Conservation (phyloP, 768 basidiomycete genomes). For the Russula sp. region DNA sequence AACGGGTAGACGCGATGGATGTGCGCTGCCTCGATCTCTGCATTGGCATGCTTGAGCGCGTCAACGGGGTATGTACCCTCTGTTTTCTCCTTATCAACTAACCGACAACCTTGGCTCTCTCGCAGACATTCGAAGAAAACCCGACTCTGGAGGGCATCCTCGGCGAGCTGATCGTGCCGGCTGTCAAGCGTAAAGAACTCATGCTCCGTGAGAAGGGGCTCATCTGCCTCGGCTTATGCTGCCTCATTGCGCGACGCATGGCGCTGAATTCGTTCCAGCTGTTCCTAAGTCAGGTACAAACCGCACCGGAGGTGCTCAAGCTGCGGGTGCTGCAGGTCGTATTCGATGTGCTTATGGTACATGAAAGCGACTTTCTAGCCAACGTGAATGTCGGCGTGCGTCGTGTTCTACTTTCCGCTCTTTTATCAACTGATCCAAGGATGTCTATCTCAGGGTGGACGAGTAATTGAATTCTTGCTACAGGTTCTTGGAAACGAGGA, state of each 20-base stretch:
- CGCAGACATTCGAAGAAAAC: constrained; percentile 55
- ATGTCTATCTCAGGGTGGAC: constrained; percentile 33
- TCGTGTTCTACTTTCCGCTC: background rate
- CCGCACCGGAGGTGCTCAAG: constrained; percentile 57
- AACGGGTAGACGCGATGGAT: constrained; percentile 55
- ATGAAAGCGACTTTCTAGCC: constrained; percentile 60
- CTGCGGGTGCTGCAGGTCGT: constrained; percentile 67
- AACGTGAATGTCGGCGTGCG: constrained; percentile 29
- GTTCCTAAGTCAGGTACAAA: constrained; percentile 68
- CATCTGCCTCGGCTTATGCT: constrained; percentile 74
- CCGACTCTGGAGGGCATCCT: constrained; percentile 58
- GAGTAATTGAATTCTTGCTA: constrained; percentile 62
- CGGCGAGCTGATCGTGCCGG: constrained; percentile 84
- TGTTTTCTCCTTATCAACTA: constrained; percentile 9
- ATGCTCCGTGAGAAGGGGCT: constrained; percentile 75
- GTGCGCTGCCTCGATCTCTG: constrained; percentile 69
- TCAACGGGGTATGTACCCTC: constrained; percentile 57
- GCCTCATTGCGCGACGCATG: constrained; percentile 76
- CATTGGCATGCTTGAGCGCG: constrained; percentile 78
- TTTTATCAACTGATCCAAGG: background rate
- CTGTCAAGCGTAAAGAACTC: constrained; percentile 83
- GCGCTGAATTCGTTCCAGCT: constrained; percentile 64
- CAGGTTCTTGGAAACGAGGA: constrained; percentile 46
- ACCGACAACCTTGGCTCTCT: background rate
- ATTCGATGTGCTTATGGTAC: constrained; percentile 83